Base-by-base conservation (phyloP, 1,284 basidiomycete genomes). In the Somion occarium region DNA sequence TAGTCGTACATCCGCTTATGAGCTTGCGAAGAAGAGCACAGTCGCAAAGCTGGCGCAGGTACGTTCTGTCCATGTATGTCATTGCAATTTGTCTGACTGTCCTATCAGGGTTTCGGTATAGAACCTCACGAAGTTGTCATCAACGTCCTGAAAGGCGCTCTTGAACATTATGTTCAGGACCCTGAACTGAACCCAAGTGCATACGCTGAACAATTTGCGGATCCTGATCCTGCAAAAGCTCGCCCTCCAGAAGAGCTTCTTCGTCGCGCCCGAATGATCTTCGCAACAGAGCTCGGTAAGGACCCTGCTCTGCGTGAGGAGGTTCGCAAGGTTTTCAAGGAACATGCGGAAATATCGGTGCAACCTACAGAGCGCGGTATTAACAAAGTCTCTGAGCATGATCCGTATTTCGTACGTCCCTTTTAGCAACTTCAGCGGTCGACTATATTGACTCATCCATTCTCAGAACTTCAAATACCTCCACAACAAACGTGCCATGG, bases 381-480 rank as follows among this genome's bases (percentile, higher is more conserved):
- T 57, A 75, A 75, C 23, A 93, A 95, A 66, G 98, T 99, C 48
- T 91, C 95, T 62, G 85, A 94, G 58, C 82, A 87, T 59, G 91
- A 98, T 68, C 82, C 85, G 0, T 97, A 91, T 70, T 93, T 86
- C 64, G 95, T 94, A 64, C 57, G 92, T n/a, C 48, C n/a, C 5
- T 41, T 42, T 42, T 23, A 30, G 18, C 30, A 13, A 13, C 15
- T n/a, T 43, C 42, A 22, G 44, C 13, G 3, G 34, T 24, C 11
- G 43, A 23, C 12, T 26, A 7, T 34, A 7, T 23, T 22, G 11
- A 26, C 22, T n/a, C 44, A 9, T 30, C 13, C 49, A 11, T 43
- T 49, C 46, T 15, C 59, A 97, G 93, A 85, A 85, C 60, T 99
- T 99, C 82, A 99, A 99, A 75, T 99, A 98, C 72, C 76, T 99